A percentile compares a stretch with the other conserved stretches of the same genome.
These are phyloP conservation scores for Calycina marina DNA, from an alignment of 2,329 filamentous ascomycete species.

Conservation along the genomic window DNA sequence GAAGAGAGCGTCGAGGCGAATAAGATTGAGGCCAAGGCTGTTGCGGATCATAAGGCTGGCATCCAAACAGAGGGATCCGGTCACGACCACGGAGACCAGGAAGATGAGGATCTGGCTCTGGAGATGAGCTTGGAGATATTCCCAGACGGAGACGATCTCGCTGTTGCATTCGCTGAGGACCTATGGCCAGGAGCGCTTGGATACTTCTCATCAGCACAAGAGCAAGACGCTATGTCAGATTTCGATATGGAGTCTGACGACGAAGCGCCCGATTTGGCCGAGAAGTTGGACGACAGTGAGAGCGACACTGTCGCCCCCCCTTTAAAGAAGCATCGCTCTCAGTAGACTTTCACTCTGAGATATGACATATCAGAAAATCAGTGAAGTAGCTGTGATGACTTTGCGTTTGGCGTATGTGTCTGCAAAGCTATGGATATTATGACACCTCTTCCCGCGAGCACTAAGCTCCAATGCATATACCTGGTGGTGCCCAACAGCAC, in stretches of 20 bases:
- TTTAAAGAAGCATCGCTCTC: conserved; percentile 11
- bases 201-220: conserved; percentile 72
- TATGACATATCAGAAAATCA: too few species aligned
- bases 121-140: conserved; percentile 68
- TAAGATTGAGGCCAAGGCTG: conserved; percentile 44
- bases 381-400: too few species aligned
- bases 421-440: too few species aligned
- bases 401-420: too few species aligned
- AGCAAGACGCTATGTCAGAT: conserved; percentile 52
- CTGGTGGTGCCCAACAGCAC: too few species aligned
- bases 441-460: too few species aligned
- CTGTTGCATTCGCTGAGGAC: conserved; percentile 69
- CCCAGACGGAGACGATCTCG: conserved; percentile 73
- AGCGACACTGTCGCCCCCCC: conserved; percentile 4
- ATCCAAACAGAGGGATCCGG: conserved; percentile 20
- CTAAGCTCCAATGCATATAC: too few species aligned
- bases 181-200: conserved; percentile 78
- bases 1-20: conserved; percentile 53
- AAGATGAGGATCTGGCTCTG: conserved; percentile 39
- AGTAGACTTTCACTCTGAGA: too few species aligned
- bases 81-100: conserved; percentile 33
- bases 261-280: conserved; percentile 27
- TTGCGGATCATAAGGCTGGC: conserved; percentile 28
- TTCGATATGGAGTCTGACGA: conserved; percentile 55
- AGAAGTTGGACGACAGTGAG: conserved; percentile 1